phyloP scores from a whole-genome alignment of 2,329 filamentous ascomycete genomes.

The Ophiosphaerella herpotricha region DNA sequence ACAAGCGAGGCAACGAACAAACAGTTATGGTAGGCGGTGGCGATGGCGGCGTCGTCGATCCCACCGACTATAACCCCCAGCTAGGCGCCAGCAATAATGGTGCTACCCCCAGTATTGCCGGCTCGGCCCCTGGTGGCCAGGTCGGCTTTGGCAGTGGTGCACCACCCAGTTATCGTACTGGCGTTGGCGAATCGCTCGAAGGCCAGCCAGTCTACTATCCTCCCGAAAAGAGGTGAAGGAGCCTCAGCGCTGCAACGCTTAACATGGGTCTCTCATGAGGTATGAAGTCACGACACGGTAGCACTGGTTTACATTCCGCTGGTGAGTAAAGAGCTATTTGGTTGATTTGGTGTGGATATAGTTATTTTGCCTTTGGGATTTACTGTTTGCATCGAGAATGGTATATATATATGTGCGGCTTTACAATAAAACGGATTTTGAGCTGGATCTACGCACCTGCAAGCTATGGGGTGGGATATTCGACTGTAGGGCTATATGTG shows the following conservation, averaged over 20 bases:
- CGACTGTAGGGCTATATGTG: too few relatives aligned
- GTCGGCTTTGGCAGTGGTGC: slow-evolving; percentile 44
- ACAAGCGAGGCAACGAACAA: slow-evolving; percentile 70
- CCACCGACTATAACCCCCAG: slow-evolving; percentile 43
- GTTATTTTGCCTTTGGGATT: too few relatives aligned
- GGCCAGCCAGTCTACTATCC: slow-evolving; percentile 43
- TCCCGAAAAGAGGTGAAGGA: slow-evolving; percentile 36
- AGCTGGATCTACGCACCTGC: too few relatives aligned
- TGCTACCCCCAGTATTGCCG: slow-evolving; percentile 29
- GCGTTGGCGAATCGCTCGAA: slow-evolving; percentile 44
- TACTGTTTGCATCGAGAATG: too few relatives aligned
- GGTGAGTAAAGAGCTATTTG: not conserved
- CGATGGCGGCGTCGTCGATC: slow-evolving; percentile 55
- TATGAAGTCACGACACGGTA: slow-evolving; percentile 23
- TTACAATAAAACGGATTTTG: too few relatives aligned
- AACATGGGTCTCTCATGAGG: slow-evolving; percentile 15
- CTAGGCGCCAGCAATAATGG: slow-evolving; percentile 35
- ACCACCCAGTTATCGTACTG: slow-evolving; percentile 41
- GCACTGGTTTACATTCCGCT: not conserved
- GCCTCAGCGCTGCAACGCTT: too few relatives aligned
- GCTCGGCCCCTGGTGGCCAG: slow-evolving; percentile 30
- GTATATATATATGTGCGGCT: too few relatives aligned
- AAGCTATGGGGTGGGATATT: too few relatives aligned
- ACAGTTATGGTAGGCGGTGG: slow-evolving; percentile 71
- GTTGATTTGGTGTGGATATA: too few relatives aligned